Evolutionary conservation across 1,284 basidiomycete genomes (phyloP).

Genomic region (Malassezia nana): DNA sequence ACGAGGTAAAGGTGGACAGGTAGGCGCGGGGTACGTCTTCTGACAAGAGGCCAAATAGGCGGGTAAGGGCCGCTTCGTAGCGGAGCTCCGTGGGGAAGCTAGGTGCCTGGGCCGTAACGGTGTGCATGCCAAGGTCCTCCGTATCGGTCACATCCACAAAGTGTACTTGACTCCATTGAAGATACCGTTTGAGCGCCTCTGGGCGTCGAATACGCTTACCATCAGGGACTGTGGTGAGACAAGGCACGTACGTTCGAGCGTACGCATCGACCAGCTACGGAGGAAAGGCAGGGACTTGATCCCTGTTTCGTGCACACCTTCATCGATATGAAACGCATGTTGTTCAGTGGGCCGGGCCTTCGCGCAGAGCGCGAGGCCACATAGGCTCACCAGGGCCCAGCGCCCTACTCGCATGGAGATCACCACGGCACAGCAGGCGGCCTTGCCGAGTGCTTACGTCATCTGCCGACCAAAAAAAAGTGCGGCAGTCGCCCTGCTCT

Average conservation of each 20-base stretch:
- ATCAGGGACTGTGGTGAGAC: constrained; percentile 2
- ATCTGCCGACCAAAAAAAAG: background rate
- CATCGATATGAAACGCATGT: background rate
- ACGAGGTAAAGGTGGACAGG: constrained; percentile 52
- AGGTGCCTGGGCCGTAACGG: background rate
- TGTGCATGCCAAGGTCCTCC: constrained; percentile 15
- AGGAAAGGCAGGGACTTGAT: background rate
- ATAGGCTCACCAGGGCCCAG: background rate
- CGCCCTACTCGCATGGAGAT: background rate
- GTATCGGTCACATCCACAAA: constrained; percentile 42
- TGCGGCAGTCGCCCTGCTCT: background rate
- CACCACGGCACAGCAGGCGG: background rate
- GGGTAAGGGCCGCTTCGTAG: constrained; percentile 20
- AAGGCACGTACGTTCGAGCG: constrained; percentile 7
- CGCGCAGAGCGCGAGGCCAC: background rate
- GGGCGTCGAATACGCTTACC: background rate
- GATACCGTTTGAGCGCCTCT: constrained; percentile 30
- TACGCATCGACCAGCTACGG: background rate
- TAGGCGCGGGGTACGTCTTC: constrained; percentile 27
- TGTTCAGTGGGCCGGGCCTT: background rate
- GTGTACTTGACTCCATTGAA: constrained; percentile 23
- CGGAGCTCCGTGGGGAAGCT: constrained; percentile 21
- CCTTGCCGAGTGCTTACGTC: background rate
- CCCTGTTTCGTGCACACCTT: no score
- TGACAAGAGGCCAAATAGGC: constrained; percentile 24